phyloP scores from a whole-genome alignment of 805 yeast species.

The Ogataea naganishii region DNA sequence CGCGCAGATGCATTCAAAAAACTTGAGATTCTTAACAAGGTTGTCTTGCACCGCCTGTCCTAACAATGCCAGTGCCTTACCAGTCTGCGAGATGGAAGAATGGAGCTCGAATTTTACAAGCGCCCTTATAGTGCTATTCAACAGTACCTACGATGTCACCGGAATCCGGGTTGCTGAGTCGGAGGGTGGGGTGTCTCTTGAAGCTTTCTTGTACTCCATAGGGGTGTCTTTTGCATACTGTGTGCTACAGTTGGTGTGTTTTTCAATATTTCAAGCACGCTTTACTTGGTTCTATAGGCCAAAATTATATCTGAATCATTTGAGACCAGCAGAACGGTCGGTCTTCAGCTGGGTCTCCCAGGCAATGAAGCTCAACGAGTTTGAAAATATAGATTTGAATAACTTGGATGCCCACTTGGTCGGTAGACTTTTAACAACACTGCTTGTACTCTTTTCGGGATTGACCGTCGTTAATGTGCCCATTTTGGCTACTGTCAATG shows the following conservation, averaged over 20 bases:
- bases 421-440: constrained; percentile 46
- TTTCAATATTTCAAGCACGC: constrained; percentile 48
- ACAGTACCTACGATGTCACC: no score
- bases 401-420: constrained; percentile 73
- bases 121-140: no score
- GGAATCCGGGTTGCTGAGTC: constrained; percentile 51
- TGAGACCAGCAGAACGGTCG: constrained; percentile 31
- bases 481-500: constrained; percentile 57
- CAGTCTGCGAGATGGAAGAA: no score
- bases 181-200: constrained; percentile 49
- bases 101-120: no score
- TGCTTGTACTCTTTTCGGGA: constrained; percentile 41
- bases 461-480: constrained; percentile 49
- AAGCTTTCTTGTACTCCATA: constrained; percentile 47
- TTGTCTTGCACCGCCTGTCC: no score
- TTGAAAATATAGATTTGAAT: constrained; percentile 47
- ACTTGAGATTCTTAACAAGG: no score
- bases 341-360: no score
- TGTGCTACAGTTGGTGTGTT: constrained; percentile 37
- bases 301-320: constrained; percentile 24
- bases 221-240: constrained; percentile 46
- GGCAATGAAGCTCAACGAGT: no score
- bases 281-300: constrained; percentile 50
- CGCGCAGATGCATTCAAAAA: no score
- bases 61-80: no score